Percentiles rank a stretch among this genome's conserved stretches.
Evolutionary conservation across 1,139 yeast species (phyloP).

Genomic region (Candida labiduridarum): DNA sequence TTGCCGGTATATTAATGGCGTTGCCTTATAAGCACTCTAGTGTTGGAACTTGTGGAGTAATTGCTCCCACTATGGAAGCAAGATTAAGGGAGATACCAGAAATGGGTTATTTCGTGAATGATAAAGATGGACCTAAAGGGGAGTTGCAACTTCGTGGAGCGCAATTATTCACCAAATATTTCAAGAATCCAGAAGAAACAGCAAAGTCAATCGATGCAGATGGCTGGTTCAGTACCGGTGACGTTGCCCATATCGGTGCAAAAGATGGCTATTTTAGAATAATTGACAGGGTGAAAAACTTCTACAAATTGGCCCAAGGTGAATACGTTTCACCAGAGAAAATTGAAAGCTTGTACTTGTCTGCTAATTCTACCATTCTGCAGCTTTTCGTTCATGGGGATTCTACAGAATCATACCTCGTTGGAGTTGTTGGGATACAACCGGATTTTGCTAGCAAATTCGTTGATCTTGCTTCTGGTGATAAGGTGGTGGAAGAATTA

Average conservation of each 20-base stretch:
- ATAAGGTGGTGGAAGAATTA: not conserved
- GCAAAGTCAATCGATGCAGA: conserved; percentile 25
- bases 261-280: conserved; percentile 56
- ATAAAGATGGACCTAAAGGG: conserved; percentile 47
- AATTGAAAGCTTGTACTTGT: conserved; percentile 65
- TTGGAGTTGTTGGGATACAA: conserved; percentile 46
- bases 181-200: conserved; percentile 49
- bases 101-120: conserved; percentile 57
- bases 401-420: conserved; percentile 31
- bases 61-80: conserved; percentile 55
- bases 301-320: conserved; percentile 80
- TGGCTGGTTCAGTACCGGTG: conserved; percentile 79
- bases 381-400: conserved; percentile 59
- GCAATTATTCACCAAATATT: conserved; percentile 63
- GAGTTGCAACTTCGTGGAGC: conserved; percentile 72
- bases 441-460: conserved; percentile 11
- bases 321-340: conserved; percentile 82
- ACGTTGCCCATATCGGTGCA: conserved; percentile 56
- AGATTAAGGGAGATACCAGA: conserved; percentile 67
- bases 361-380: conserved; percentile 51
- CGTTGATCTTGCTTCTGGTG: conserved; percentile 3
- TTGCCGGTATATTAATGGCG: conserved; percentile 60
- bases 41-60: conserved; percentile 68
- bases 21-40: conserved; percentile 31
- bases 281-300: conserved; percentile 77